These are phyloP conservation scores for Peronospora belbahrii DNA, from an alignment of 352 stramenopile species.

Conservation along the genomic window DNA sequence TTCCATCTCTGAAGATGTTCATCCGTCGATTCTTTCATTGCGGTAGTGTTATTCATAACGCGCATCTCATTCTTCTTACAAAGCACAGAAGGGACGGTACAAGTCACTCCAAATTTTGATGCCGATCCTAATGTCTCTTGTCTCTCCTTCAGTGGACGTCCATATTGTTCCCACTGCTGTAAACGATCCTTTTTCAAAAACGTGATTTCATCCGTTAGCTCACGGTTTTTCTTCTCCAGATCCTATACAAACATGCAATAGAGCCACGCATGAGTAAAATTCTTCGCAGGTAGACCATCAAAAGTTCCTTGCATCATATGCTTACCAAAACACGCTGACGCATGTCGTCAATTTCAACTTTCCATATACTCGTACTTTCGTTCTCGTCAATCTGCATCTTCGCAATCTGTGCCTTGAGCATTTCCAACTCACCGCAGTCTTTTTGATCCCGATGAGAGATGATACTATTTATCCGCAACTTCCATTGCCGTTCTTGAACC, in stretches of 20 bases:
- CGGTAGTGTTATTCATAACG: conserved; percentile 32
- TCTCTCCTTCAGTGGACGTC: conserved; percentile 42
- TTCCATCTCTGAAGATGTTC: conserved; percentile 33
- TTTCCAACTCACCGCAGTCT: conserved; percentile 60
- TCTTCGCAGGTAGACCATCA: neutral
- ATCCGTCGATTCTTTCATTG: conserved; percentile 35
- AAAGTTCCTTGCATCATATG: neutral
- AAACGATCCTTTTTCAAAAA: conserved; percentile 72
- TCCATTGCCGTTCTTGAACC: conserved; percentile 63
- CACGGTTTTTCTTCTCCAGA: conserved; percentile 65
- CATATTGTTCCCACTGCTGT: conserved; percentile 68
- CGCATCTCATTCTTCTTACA: conserved; percentile 13
- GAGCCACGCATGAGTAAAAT: conserved; percentile 1
- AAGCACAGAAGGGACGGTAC: neutral
- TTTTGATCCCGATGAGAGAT: conserved; percentile 48
- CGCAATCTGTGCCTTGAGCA: conserved; percentile 76
- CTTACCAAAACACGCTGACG: conserved; percentile 55
- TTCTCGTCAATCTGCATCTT: conserved; percentile 74
- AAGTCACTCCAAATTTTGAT: conserved; percentile 1
- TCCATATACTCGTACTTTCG: conserved; percentile 44
- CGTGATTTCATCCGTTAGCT: conserved; percentile 65
- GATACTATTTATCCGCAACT: conserved; percentile 51
- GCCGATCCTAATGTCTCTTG: conserved; percentile 12
- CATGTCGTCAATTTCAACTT: conserved; percentile 56
- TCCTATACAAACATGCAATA: conserved; percentile 31